Evolutionary conservation across 2,329 filamentous ascomycete genomes (phyloP), one percentile per base, ranked within the genome.

Genomic region (Xylaria digitata): DNA sequence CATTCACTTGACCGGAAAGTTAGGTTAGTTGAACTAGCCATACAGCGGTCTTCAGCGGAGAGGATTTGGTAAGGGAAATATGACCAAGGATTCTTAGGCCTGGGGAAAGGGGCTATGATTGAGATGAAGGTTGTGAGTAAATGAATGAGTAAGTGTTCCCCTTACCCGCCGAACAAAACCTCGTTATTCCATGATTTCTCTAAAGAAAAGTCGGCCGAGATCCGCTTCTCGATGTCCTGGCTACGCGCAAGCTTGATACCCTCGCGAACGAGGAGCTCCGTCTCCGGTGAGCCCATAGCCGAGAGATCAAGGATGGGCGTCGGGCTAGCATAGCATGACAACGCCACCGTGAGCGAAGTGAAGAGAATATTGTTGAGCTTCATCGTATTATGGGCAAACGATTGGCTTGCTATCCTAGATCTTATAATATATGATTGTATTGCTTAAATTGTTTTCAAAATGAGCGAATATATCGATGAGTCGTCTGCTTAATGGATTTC

Each of bases 101-200:
- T 34, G 32, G 9, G 6, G 13, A 40, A 13, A 40, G 13, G 11
- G 5, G 13, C 11, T 3, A 37, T 40, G 37, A 3, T 40, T 40
- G 37, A 13, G 13, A 40, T 40, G 48, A 42, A 17, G 37, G 8
- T n/a, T 26, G 49, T 15, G 19, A n/a, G n/a, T 17, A 19, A 21
- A 3, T 6, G 21, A 49, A 9, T 49, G 9, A 5, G 17, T 26
- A n/a, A 19, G 26, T 7, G 9, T 49, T 26, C 30, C 17, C 15
- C 66, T 63, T 68, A 68, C 66, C 52, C 59, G 49, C 66, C 50
- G 42, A 68, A 66, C 32, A 68, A 49, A 26, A 68, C 66, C 55
- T 66, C 63, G n/a, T 68, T 66, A 23, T 63, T 57, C 63, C 63
- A 68, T 4, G 66, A 50, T 21, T n/a, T 66, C 1, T 68, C 66